Evolutionary conservation across 148 eudicot species (phyloP).

Genomic region (Drosera capensis): DNA sequence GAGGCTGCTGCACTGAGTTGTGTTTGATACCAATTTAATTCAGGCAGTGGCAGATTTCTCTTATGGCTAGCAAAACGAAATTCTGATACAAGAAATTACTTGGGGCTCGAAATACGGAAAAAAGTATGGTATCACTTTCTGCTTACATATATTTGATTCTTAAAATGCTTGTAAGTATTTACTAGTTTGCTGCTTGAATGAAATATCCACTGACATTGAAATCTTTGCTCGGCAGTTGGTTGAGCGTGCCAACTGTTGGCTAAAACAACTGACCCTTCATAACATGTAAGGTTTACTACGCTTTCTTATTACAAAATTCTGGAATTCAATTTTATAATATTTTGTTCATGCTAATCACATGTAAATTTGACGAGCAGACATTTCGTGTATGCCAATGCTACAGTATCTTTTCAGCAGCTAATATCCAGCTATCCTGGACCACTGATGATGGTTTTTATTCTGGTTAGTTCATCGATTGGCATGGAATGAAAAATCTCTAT

Average conservation of each 20-base stretch:
- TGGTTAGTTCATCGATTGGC: slow-evolving; percentile 40
- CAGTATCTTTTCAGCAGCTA: slow-evolving; percentile 64
- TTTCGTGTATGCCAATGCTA: slow-evolving; percentile 77
- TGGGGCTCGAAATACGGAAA: slow-evolving; percentile 84
- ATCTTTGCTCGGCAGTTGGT: slow-evolving; percentile 51
- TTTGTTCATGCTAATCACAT: slow-evolving; percentile 11
- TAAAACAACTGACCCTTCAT: slow-evolving; percentile 39
- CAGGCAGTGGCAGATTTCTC: slow-evolving; percentile 96
- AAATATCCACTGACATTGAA: not conserved
- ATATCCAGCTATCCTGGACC: slow-evolving; percentile 88
- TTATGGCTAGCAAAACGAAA: slow-evolving; percentile 86
- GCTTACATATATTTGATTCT: slow-evolving; percentile 11
- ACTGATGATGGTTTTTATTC: slow-evolving; percentile 56
- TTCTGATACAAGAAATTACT: slow-evolving; percentile 41
- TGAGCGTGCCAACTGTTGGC: slow-evolving; percentile 73
- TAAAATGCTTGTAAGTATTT: not conserved
- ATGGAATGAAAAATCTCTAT: not conserved
- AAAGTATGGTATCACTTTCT: slow-evolving; percentile 38
- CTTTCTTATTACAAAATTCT: not conserved
- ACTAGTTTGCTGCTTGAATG: not conserved
- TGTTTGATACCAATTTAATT: slow-evolving; percentile 9
- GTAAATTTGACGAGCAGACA: slow-evolving; percentile 38
- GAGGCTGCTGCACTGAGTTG: not conserved
- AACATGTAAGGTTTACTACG: slow-evolving; percentile 44
- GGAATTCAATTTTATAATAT: not conserved